These are phyloP conservation scores for Kurtzmaniella quercitrusa DNA, from an alignment of 1,139 yeast species.

Conservation along the genomic window DNA sequence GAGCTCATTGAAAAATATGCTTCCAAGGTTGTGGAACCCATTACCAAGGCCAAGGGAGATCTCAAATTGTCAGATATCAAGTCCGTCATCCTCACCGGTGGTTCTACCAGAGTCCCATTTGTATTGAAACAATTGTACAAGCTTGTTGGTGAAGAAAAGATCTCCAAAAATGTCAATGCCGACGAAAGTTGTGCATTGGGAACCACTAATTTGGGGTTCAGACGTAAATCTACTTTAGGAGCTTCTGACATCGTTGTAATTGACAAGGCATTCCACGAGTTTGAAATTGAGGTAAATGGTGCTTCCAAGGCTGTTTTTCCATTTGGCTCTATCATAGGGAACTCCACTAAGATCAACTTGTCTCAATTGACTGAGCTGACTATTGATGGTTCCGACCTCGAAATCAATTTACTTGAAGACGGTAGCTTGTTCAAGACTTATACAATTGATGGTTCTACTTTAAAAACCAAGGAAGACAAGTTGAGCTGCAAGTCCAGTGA, in stretches of 20 bases:
- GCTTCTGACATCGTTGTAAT: conserved; percentile 56
- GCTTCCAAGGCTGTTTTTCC: conserved; percentile 35
- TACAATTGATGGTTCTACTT: conserved; percentile 17
- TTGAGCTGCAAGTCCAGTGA: conserved; percentile 43
- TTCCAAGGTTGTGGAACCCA: conserved; percentile 49
- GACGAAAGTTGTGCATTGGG: conserved; percentile 96
- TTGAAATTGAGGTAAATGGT: conserved; percentile 31
- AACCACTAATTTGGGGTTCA: conserved; percentile 75
- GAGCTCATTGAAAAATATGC: conserved; percentile 42
- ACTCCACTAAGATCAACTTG: conserved; percentile 25
- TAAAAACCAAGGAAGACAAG: conserved; percentile 32
- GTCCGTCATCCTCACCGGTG: conserved; percentile 84
- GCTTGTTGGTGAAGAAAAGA: conserved; percentile 54
- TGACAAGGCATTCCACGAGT: conserved; percentile 51
- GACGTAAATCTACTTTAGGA: conserved; percentile 42
- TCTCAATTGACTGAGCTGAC: conserved; percentile 19
- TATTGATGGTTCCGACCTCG: conserved; percentile 15
- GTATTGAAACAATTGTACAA: conserved; percentile 58
- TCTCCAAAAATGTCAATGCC: conserved; percentile 89
- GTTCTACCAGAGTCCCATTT: conserved; percentile 87
- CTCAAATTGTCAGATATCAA: conserved; percentile 37
- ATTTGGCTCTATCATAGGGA: conserved; percentile 33
- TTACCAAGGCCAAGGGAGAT: conserved; percentile 41
- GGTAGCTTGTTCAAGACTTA: conserved; percentile 43
- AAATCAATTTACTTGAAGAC: conserved; percentile 52